phyloP scores from a whole-genome alignment of 495 filamentous ascomycete species.

The Aspergillus avenaceus region DNA sequence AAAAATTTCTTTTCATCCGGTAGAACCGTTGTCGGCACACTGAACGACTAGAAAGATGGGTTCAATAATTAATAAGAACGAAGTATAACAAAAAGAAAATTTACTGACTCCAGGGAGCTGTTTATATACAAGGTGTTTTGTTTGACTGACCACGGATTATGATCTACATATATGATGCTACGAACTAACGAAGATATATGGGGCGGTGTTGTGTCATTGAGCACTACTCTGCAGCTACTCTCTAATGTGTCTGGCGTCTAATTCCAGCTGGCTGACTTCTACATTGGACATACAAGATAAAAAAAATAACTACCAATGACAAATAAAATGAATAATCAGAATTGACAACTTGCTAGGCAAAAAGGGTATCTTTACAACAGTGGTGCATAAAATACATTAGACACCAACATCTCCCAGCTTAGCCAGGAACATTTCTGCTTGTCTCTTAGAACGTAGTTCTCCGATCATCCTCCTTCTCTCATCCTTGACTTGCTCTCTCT shows the following conservation, averaged over 20 bases:
- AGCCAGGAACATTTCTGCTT: constrained; percentile 71
- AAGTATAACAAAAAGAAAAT: background rate
- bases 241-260: constrained; percentile 1
- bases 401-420: constrained; percentile 27
- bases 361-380: constrained; percentile 19
- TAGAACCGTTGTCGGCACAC: background rate
- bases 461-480: constrained; percentile 55
- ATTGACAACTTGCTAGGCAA: no score
- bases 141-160: constrained; percentile 8
- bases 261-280: background rate
- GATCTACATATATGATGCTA: constrained; percentile 14
- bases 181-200: constrained; percentile 6
- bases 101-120: constrained; percentile 2
- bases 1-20: background rate
- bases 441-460: constrained; percentile 51
- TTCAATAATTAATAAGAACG: background rate
- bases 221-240: background rate
- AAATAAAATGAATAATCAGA: background rate
- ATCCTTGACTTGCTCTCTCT: constrained; percentile 46
- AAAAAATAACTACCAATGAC: background rate
- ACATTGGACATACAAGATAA: background rate
- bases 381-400: constrained; percentile 1
- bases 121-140: background rate
- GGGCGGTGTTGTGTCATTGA: background rate
- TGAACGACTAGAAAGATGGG: background rate